These are phyloP conservation scores for Aspergillus sp. DNA, from an alignment of 2,329 filamentous ascomycete genomes.

Conservation along the genomic window DNA sequence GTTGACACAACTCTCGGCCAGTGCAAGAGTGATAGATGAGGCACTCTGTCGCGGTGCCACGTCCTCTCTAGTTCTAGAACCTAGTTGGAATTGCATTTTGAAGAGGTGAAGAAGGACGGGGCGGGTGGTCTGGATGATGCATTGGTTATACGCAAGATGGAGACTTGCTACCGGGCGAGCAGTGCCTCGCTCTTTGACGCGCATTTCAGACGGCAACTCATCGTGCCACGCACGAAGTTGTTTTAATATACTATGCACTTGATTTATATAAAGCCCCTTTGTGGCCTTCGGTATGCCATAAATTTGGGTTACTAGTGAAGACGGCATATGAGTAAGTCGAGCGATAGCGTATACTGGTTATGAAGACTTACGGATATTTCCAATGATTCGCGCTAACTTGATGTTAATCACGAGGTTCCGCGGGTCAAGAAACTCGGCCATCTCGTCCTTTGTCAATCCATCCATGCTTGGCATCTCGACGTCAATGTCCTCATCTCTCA, in stretches of 20 bases:
- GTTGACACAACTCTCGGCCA: slow-evolving; percentile 11
- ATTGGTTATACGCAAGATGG: slow-evolving; percentile 13
- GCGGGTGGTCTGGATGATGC: slow-evolving; percentile 12
- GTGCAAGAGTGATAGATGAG: slow-evolving; percentile 7
- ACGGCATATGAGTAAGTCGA: neutral
- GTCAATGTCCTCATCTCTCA: slow-evolving; percentile 11
- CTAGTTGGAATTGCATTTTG: slow-evolving; percentile 11
- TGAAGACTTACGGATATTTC: slow-evolving; percentile 7
- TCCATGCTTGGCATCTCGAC: slow-evolving; percentile 12
- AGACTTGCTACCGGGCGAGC: slow-evolving; percentile 12
- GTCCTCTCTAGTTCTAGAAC: neutral
- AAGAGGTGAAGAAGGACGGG: slow-evolving; percentile 13
- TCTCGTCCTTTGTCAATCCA: slow-evolving; percentile 7
- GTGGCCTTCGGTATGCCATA: slow-evolving; percentile 13
- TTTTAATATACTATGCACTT: slow-evolving; percentile 12
- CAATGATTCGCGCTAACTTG: slow-evolving; percentile 6
- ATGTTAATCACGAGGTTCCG: slow-evolving; percentile 11
- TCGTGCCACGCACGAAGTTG: slow-evolving; percentile 10
- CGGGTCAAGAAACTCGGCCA: slow-evolving; percentile 10
- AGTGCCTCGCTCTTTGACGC: slow-evolving; percentile 4
- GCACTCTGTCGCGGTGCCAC: neutral
- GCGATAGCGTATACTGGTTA: neutral
- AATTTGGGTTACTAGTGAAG: slow-evolving; percentile 6
- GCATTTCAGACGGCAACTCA: slow-evolving; percentile 8
- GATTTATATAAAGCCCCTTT: slow-evolving; percentile 7